These are phyloP conservation scores for Hymenoscyphus fraxineus DNA, from an alignment of 2,329 filamentous ascomycete species.

Conservation along the genomic window DNA sequence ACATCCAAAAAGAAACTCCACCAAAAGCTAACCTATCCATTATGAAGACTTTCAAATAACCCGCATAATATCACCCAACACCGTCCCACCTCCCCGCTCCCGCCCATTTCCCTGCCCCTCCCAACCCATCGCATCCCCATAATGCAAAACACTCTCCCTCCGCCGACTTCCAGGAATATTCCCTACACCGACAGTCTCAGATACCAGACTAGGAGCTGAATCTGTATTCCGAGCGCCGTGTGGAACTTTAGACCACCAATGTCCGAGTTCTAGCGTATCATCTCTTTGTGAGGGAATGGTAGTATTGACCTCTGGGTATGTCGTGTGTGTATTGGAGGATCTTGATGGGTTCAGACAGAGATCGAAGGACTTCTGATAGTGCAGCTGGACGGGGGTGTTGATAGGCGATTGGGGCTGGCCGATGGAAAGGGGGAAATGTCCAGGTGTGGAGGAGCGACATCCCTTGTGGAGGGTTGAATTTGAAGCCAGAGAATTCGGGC, in stretches of 20 bases:
- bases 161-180: neutral
- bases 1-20: neutral
- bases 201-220: neutral
- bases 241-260: neutral
- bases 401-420: neutral
- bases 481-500: neutral
- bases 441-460: neutral
- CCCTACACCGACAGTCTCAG: neutral
- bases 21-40: neutral
- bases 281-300: neutral
- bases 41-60: neutral
- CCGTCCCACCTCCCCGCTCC: neutral
- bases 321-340: neutral
- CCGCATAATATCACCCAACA: neutral
- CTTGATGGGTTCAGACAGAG: neutral
- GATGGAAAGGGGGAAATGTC: neutral
- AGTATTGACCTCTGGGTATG: neutral
- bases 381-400: neutral
- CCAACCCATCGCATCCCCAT: neutral
- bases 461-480: neutral
- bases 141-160: neutral
- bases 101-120: neutral
- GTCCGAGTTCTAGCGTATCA: neutral
- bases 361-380: neutral
- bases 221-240: neutral